Conservation (phyloP, 2,329 filamentous ascomycete species). For the Cucurbitaria berberidis region DNA sequence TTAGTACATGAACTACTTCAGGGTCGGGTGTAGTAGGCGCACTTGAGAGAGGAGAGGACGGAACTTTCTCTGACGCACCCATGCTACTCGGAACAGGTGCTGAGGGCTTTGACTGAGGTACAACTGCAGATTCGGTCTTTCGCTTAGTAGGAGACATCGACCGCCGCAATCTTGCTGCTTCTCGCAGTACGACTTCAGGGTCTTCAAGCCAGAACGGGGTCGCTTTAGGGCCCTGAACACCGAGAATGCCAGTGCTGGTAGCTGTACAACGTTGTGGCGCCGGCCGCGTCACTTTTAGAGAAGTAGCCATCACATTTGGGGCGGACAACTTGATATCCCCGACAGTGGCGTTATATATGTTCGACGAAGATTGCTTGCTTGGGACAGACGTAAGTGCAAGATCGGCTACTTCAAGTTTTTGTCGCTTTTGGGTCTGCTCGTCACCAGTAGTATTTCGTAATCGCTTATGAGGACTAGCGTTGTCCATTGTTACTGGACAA, state of each 20-base stretch:
- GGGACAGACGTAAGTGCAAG: neutral
- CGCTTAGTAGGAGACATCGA: constrained; percentile 13
- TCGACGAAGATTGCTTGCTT: neutral
- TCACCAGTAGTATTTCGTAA: neutral
- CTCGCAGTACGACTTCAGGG: constrained; percentile 28
- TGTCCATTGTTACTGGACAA: neutral
- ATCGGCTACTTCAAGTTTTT: neutral
- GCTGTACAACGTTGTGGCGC: constrained; percentile 4
- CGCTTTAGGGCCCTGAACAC: constrained; percentile 28
- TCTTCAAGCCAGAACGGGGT: constrained; percentile 23
- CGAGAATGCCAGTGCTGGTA: constrained; percentile 8
- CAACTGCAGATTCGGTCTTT: neutral
- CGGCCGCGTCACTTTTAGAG: neutral
- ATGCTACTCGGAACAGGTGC: neutral
- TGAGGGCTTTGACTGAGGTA: neutral
- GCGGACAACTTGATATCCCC: neutral
- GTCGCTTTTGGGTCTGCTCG: neutral
- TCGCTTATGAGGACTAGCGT: neutral
- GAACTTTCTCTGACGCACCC: neutral
- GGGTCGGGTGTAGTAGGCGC: constrained; percentile 16
- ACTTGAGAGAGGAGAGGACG: constrained; percentile 23
- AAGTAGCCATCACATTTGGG: neutral
- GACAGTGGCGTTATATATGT: neutral
- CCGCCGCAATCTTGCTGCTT: constrained; percentile 15
- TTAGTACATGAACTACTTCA: neutral